Evolutionary conservation across 73 alveolate species (phyloP).

Genomic region (Blepharisma japonicum): DNA sequence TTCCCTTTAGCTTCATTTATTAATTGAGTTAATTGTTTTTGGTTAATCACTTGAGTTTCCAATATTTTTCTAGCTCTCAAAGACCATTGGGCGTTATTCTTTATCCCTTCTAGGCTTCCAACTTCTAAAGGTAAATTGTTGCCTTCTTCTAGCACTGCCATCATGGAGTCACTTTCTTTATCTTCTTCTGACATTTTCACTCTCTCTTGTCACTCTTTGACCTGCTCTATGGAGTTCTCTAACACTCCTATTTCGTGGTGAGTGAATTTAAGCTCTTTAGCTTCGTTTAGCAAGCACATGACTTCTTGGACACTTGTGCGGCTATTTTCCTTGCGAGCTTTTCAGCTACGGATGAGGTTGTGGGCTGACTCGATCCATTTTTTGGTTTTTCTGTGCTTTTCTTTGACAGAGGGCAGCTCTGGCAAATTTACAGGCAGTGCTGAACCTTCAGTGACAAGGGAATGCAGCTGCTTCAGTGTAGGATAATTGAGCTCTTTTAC

Average conservation of each 20-base stretch:
- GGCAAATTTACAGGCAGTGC: conserved; percentile 15
- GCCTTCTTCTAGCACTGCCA: not conserved
- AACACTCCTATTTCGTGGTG: conserved; percentile 1
- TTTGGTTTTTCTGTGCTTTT: conserved; percentile 7
- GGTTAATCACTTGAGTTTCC: conserved; percentile 14
- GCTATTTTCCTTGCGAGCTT: not conserved
- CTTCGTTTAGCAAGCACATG: not conserved
- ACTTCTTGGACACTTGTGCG: conserved; percentile 6
- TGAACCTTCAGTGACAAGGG: conserved; percentile 16
- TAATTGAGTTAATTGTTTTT: conserved; percentile 1
- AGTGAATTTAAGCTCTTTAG: not conserved
- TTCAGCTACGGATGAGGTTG: not conserved
- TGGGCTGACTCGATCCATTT: conserved; percentile 16
- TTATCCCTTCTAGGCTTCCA: conserved; percentile 4
- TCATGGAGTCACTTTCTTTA: not conserved
- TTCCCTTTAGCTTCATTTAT: conserved; percentile 15
- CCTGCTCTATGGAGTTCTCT: not conserved
- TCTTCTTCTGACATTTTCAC: conserved; percentile 28
- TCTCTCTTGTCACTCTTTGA: conserved; percentile 19
- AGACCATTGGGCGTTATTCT: not conserved
- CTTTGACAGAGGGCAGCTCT: not conserved
- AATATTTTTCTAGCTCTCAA: conserved; percentile 15
- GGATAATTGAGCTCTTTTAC: not conserved
- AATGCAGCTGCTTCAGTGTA: not conserved
- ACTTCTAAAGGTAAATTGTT: conserved; percentile 25